These are phyloP conservation scores for Penicillium rolfsii DNA, from an alignment of 2,329 filamentous ascomycete species.

Conservation along the genomic window DNA sequence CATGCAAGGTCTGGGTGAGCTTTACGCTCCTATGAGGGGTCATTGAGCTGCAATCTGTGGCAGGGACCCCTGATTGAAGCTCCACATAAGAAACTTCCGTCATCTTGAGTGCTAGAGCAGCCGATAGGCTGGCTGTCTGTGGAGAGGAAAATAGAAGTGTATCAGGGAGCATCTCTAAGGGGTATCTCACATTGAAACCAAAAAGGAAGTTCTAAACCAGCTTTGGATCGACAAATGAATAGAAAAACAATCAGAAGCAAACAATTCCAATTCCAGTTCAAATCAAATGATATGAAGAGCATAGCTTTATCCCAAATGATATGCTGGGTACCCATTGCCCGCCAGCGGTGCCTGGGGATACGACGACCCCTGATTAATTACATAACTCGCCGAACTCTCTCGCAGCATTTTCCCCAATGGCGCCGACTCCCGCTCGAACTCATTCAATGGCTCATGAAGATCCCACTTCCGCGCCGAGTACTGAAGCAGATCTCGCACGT, in stretches of 20 bases:
- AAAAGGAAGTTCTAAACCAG: too few relatives aligned
- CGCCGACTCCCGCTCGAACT: constrained; percentile 39
- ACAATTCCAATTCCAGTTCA: background rate
- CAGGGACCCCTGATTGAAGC: too few relatives aligned
- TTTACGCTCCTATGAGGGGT: too few relatives aligned
- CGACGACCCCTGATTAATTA: constrained; percentile 9
- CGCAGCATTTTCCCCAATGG: constrained; percentile 32
- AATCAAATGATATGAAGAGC: background rate
- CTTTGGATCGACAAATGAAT: too few relatives aligned
- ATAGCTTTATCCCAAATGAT: constrained; percentile 17
- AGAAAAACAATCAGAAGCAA: background rate
- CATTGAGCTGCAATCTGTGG: too few relatives aligned
- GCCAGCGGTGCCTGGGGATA: constrained; percentile 28
- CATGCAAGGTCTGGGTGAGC: too few relatives aligned
- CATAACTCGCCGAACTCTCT: constrained; percentile 29
- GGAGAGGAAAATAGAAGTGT: too few relatives aligned
- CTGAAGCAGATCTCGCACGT: constrained; percentile 38
- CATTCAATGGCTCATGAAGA: constrained; percentile 32
- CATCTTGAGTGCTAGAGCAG: too few relatives aligned
- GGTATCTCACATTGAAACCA: too few relatives aligned
- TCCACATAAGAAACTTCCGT: too few relatives aligned
- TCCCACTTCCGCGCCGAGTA: constrained; percentile 43
- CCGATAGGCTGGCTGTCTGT: too few relatives aligned
- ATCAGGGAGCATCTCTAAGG: too few relatives aligned
- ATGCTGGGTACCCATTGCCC: constrained; percentile 26